Base-by-base conservation (phyloP, 345 rosid genomes). In the Bruguiera gymnorhiza region DNA sequence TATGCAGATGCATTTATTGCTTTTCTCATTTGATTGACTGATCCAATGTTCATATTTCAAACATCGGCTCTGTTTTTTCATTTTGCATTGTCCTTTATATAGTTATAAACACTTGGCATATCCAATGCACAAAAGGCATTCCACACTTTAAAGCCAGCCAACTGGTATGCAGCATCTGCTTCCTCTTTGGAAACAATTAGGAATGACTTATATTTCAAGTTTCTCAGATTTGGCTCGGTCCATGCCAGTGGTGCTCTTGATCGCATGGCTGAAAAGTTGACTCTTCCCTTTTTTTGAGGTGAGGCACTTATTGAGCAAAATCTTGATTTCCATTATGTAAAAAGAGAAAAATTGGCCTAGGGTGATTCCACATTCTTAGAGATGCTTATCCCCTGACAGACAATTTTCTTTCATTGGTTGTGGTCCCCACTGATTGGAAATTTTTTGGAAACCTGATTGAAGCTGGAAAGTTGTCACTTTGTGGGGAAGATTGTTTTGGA, bases 341-440 rank as follows among this genome's bases (percentile, higher is more conserved):
- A 54, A 24, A 54, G 4, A 3, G 36, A 50, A 50, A 34, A 48
- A 20, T 10, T 60, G 20, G 61, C 7, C 37, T 9, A 5, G n/a
- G 5, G 46, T 53, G 57, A 50, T 36, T 65, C 71, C 57, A 36
- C 26, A 39, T 74, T 18, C 19, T 36, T 53, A 50, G 13, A 57
- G 64, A 52, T 67, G 46, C 46, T 24, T 60, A 43, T 64, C 36
- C 78, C n/a, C 63, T 73, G 74, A 69, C 77, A 66, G 67, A 39
- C 64, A 56, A 74, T 48, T 18, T 34, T 27, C 54, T 66, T 78
- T 68, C 10, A 74, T 62, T 70, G 46, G 62, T 81, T 54, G 82
- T 91, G 97, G 97, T 95, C 51, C 97, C 97, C 34, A 95, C 99
- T 1, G 99, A 97, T 27, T 90, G 99, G 99, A 90, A 90, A 65